These are phyloP conservation scores for Erodium trifolium DNA, from an alignment of 441 rosid species.

Conservation along the genomic window DNA sequence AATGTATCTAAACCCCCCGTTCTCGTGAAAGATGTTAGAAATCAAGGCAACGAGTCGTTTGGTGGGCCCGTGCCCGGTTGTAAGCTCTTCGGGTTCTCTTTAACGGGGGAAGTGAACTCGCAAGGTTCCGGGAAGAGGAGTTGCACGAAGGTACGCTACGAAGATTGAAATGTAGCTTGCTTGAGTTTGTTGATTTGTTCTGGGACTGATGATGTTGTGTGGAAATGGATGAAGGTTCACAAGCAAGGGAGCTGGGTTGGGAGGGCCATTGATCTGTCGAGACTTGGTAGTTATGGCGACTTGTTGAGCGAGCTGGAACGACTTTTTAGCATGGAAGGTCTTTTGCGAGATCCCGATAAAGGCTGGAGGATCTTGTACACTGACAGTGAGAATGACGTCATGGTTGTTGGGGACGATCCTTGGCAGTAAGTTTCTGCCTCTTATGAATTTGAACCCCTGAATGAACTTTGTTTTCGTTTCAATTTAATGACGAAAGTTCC, in stretches of 20 bases:
- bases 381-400: conserved; percentile 82
- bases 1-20: too few relatives aligned
- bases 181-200: too few relatives aligned
- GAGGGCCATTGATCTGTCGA: conserved; percentile 59
- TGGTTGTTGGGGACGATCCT: conserved; percentile 92
- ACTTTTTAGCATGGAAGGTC: conserved; percentile 79
- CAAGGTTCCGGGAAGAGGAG: conserved; percentile 81
- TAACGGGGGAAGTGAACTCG: conserved; percentile 47
- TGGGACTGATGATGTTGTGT: conserved; percentile 16
- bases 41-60: conserved; percentile 26
- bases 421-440: conserved; percentile 67
- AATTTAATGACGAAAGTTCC: too few relatives aligned
- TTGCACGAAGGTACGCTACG: conserved; percentile 64
- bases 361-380: conserved; percentile 89
- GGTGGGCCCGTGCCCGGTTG: conserved; percentile 28
- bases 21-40: too few relatives aligned
- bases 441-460: too few relatives aligned
- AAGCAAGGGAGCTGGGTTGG: conserved; percentile 94
- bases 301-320: conserved; percentile 60
- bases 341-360: conserved; percentile 56
- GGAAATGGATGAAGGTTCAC: conserved; percentile 56
- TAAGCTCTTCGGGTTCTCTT: conserved; percentile 76
- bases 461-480: too few relatives aligned
- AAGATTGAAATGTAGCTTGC: too few relatives aligned
- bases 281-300: conserved; percentile 11